Conservation (phyloP, 768 basidiomycete species). For the Suillus spraguei region DNA sequence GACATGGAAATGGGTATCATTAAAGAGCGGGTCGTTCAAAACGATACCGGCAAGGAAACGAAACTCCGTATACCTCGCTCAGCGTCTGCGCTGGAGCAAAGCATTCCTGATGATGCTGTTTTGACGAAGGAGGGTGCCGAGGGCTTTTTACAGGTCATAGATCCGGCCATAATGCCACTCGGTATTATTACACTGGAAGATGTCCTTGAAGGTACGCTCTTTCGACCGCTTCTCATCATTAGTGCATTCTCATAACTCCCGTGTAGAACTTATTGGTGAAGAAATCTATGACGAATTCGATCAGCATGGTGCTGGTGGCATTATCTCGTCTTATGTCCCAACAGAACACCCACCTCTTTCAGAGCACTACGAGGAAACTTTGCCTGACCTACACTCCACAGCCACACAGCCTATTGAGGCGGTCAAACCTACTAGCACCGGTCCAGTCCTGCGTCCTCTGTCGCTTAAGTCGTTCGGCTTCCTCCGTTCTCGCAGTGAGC, state of each 20-base stretch:
- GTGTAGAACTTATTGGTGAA: constrained; percentile 83
- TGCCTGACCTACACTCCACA: constrained; percentile 12
- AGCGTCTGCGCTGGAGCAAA: constrained; percentile 66
- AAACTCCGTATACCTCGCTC: constrained; percentile 32
- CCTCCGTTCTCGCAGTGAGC: constrained; percentile 58
- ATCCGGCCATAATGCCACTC: constrained; percentile 80
- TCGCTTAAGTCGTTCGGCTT: constrained; percentile 52
- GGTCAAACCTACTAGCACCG: constrained; percentile 20
- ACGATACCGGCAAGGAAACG: constrained; percentile 19
- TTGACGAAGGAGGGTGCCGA: constrained; percentile 73
- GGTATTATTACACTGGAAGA: constrained; percentile 95
- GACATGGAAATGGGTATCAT: constrained; percentile 29
- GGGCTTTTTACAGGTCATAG: constrained; percentile 84
- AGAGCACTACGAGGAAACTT: constrained; percentile 28
- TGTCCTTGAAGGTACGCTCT: constrained; percentile 74
- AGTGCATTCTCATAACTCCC: neutral
- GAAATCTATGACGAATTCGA: constrained; percentile 95
- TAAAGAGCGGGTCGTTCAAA: constrained; percentile 9
- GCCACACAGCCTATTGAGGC: neutral
- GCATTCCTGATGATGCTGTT: constrained; percentile 88
- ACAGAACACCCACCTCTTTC: constrained; percentile 30
- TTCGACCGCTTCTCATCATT: neutral
- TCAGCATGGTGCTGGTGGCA: constrained; percentile 67
- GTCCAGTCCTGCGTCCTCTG: constrained; percentile 40
- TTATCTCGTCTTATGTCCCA: constrained; percentile 45